Conservation (phyloP, 495 filamentous ascomycete genomes). For the Penicillium arizonense region DNA sequence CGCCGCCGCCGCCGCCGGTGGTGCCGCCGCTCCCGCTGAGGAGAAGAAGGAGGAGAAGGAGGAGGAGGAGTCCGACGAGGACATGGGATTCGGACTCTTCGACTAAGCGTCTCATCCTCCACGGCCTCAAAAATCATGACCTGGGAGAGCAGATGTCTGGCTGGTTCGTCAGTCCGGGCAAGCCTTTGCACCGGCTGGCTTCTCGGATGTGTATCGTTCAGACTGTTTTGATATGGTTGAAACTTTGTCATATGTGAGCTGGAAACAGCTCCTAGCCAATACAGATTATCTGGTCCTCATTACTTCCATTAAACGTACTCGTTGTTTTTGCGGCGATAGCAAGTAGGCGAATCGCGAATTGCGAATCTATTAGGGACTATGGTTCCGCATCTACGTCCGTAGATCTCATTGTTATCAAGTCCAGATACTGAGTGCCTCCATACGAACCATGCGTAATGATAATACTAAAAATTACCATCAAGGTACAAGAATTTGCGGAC, state of each 20-base stretch:
- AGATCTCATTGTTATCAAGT: too few species aligned
- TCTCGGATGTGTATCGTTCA: constrained; percentile 34
- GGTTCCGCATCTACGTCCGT: background rate
- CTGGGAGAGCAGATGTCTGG: constrained; percentile 40
- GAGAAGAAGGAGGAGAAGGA: constrained; percentile 74
- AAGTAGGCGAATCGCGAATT: background rate
- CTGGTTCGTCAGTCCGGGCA: constrained; percentile 33
- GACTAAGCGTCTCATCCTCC: constrained; percentile 57
- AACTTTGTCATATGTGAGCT: constrained; percentile 39
- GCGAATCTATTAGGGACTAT: background rate
- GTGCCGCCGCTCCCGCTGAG: constrained; percentile 64
- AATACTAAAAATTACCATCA: background rate
- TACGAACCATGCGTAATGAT: background rate
- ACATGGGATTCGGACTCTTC: constrained; percentile 99
- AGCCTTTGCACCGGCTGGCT: constrained; percentile 27
- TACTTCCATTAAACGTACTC: constrained; percentile 14
- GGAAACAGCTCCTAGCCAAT: constrained; percentile 44
- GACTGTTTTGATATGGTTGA: constrained; percentile 45
- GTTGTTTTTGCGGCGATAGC: background rate
- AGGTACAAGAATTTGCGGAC: background rate
- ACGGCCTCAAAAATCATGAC: constrained; percentile 26
- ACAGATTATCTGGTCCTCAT: constrained; percentile 39
- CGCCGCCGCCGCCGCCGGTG: constrained; percentile 63
- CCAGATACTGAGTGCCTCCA: too few species aligned
- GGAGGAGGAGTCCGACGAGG: constrained; percentile 95